Evolutionary conservation across 2,329 filamentous ascomycete genomes (phyloP).

Genomic region (Pseudopithomyces chartarum): DNA sequence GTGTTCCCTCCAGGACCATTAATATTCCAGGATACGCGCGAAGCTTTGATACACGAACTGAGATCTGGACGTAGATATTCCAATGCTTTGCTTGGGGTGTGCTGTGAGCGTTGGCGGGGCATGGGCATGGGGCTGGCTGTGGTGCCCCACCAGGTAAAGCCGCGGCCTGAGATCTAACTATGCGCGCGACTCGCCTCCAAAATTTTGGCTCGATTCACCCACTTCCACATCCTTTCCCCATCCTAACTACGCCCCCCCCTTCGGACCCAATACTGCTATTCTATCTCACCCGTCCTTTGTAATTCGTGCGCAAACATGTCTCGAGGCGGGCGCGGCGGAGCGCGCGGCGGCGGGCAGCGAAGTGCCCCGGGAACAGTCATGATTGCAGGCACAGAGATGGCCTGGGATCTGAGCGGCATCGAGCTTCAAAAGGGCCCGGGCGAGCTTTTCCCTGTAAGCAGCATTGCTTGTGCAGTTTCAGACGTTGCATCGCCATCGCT

Average conservation of each 20-base stretch:
- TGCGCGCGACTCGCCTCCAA: neutral
- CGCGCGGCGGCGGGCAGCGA: conserved; percentile 33
- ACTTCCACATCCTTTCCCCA: neutral
- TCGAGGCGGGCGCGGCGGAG: conserved; percentile 38
- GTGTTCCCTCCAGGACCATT: neutral
- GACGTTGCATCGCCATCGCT: conserved; percentile 9
- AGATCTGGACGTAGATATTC: neutral
- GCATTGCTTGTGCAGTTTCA: conserved; percentile 13
- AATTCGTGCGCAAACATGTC: conserved; percentile 18
- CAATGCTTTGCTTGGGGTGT: neutral
- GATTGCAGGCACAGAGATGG: conserved; percentile 50
- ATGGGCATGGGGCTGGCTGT: conserved; percentile 6
- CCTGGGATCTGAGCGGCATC: conserved; percentile 48
- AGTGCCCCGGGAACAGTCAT: conserved; percentile 41
- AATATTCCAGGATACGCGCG: neutral
- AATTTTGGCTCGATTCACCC: conserved; percentile 3
- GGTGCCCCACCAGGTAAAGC: conserved; percentile 17
- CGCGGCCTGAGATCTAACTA: conserved; percentile 6
- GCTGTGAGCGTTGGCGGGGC: neutral
- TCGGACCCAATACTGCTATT: neutral
- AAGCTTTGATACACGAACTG: neutral
- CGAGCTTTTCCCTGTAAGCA: conserved; percentile 48
- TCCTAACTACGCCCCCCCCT: neutral
- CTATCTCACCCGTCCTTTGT: neutral
- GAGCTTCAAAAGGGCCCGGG: conserved; percentile 47